Evolutionary conservation across 805 yeast genomes (phyloP).

Genomic region (Candida anglica): DNA sequence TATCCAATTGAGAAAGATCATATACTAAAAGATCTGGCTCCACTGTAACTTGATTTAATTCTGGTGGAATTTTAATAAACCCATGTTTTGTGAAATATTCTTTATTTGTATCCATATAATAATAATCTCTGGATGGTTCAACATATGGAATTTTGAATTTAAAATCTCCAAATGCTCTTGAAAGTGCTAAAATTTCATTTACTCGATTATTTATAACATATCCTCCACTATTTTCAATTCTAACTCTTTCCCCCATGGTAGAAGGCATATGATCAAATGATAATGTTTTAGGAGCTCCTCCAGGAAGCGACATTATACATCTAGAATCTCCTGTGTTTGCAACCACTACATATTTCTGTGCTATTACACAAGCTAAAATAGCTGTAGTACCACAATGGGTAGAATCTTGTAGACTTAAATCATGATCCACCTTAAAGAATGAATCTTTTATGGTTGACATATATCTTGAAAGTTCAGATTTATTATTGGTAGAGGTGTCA

Average conservation of each 20-base stretch:
- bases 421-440: slow-evolving; percentile 35
- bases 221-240: slow-evolving; percentile 40
- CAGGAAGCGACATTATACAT: slow-evolving; percentile 51
- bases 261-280: slow-evolving; percentile 44
- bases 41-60: slow-evolving; percentile 38
- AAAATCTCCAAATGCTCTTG: slow-evolving; percentile 44
- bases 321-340: slow-evolving; percentile 80
- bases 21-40: slow-evolving; percentile 41
- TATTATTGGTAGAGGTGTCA: background rate
- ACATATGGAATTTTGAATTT: slow-evolving; percentile 38
- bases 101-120: slow-evolving; percentile 18
- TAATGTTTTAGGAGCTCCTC: slow-evolving; percentile 54
- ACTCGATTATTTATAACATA: slow-evolving; percentile 34
- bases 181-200: slow-evolving; percentile 39
- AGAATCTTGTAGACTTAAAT: slow-evolving; percentile 15
- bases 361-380: slow-evolving; percentile 26
- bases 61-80: slow-evolving; percentile 38
- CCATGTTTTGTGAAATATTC: slow-evolving; percentile 17
- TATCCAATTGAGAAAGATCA: slow-evolving; percentile 18
- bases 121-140: slow-evolving; percentile 26
- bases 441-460: slow-evolving; percentile 22
- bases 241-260: slow-evolving; percentile 39
- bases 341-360: slow-evolving; percentile 42
- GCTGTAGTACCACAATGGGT: slow-evolving; percentile 43
- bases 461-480: slow-evolving; percentile 11